Conservation (phyloP, 78 protist genomes). For the Isochrysis galbana region DNA sequence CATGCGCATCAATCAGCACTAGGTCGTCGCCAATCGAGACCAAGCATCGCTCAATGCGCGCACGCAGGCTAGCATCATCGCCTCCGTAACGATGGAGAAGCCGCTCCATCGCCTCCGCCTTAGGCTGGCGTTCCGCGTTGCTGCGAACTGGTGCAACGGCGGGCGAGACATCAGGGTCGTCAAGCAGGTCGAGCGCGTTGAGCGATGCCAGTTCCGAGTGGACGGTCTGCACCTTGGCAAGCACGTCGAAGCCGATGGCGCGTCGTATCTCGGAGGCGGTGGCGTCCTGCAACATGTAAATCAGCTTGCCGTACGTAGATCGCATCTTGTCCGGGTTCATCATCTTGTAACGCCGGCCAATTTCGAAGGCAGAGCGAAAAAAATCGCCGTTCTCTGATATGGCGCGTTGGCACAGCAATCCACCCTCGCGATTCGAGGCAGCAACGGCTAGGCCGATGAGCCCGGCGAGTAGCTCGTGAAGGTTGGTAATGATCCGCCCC, state of each 20-base stretch:
- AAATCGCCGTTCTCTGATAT: background rate
- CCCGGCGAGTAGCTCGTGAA: conserved; percentile 67
- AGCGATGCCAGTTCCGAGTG: conserved; percentile 11
- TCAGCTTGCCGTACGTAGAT: conserved; percentile 60
- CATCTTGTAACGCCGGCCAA: conserved; percentile 56
- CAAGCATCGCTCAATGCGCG: background rate
- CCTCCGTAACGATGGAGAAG: conserved; percentile 14
- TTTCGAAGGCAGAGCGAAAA: conserved; percentile 21
- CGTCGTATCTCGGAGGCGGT: background rate
- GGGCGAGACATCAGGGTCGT: conserved; percentile 50
- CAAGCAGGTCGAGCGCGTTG: conserved; percentile 43
- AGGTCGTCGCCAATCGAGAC: conserved; percentile 34
- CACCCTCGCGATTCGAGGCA: background rate
- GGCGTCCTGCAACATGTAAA: conserved; percentile 39
- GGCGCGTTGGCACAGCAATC: background rate
- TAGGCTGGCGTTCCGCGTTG: background rate
- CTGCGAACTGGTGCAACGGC: conserved; percentile 71
- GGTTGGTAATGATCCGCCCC: conserved; percentile 53
- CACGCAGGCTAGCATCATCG: conserved; percentile 48
- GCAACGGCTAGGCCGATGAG: conserved; percentile 73
- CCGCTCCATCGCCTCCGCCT: background rate
- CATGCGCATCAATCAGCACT: conserved; percentile 44
- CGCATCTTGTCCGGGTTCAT: conserved; percentile 69
- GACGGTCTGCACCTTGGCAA: conserved; percentile 72
- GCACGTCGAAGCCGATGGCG: conserved; percentile 47